A percentile compares a stretch with the other conserved stretches of the same genome.
Conservation (phyloP, 208 protist genomes). For the Trypanosoma mega region DNA sequence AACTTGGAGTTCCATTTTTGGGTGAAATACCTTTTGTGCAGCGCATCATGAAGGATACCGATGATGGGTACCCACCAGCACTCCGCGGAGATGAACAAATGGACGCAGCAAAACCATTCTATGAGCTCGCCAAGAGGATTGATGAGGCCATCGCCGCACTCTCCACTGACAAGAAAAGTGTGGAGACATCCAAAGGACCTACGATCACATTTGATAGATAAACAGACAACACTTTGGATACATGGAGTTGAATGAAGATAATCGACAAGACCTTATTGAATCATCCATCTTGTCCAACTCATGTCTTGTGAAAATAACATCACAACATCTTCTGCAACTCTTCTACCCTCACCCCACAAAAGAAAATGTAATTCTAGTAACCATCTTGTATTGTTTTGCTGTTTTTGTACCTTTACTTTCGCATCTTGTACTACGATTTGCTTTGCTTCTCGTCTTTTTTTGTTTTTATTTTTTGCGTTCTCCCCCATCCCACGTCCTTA, state of each 20-base stretch:
- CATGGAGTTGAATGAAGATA: slow-evolving; percentile 7
- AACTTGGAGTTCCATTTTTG: slow-evolving; percentile 89
- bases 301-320: too few species aligned
- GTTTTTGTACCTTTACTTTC: too few species aligned
- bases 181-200: slow-evolving; percentile 10
- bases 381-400: too few species aligned
- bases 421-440: not conserved
- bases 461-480: slow-evolving; percentile 22
- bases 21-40: slow-evolving; percentile 92
- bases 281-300: too few species aligned
- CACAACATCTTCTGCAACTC: too few species aligned
- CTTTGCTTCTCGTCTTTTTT: slow-evolving; percentile 7
- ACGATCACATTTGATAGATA: slow-evolving; percentile 45
- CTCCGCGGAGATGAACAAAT: slow-evolving; percentile 72
- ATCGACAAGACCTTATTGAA: too few species aligned
- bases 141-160: slow-evolving; percentile 27
- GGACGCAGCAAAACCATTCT: slow-evolving; percentile 79
- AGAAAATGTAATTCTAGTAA: too few species aligned
- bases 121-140: slow-evolving; percentile 65
- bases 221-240: not conserved
- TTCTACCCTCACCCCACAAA: too few species aligned
- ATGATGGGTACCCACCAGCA: slow-evolving; percentile 90
- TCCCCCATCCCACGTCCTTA: not conserved
- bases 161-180: slow-evolving; percentile 2
- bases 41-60: slow-evolving; percentile 89